Conservation (phyloP, 305 asterid genomes). For the Fraxinus sp. region DNA sequence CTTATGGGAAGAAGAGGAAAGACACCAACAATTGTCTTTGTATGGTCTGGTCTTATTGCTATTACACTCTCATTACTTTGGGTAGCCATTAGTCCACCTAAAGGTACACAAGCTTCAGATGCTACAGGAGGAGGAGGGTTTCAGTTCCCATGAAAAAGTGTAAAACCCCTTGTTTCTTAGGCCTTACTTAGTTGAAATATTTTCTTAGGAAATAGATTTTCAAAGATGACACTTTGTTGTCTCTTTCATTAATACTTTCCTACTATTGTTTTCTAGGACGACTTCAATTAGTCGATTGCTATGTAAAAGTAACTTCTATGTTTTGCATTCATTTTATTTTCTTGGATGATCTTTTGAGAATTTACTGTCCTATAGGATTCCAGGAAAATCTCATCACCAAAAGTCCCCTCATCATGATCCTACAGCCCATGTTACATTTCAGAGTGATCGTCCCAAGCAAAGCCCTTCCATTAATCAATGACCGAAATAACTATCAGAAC, state of each 20-base stretch:
- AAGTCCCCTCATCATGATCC: background rate
- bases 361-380: background rate
- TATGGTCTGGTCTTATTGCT: conserved; percentile 55
- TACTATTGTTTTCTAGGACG: background rate
- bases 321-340: background rate
- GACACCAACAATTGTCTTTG: conserved; percentile 52
- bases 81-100: conserved; percentile 35
- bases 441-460: background rate
- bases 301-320: background rate
- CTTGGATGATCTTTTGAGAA: background rate
- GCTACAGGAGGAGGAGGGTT: conserved; percentile 20
- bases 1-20: conserved; percentile 51
- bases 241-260: background rate
- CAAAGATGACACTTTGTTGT: background rate
- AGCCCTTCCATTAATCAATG: background rate
- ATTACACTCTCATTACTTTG: conserved; percentile 48
- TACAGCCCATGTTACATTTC: background rate
- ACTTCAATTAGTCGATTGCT: background rate
- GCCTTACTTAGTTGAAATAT: background rate
- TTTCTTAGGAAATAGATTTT: background rate
- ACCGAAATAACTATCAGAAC: background rate
- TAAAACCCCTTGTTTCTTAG: background rate
- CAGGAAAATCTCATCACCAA: background rate
- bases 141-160: conserved; percentile 32
- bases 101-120: conserved; percentile 1